phyloP scores from a whole-genome alignment of 208 protist genomes.

The Trypanosoma platydactyli region DNA sequence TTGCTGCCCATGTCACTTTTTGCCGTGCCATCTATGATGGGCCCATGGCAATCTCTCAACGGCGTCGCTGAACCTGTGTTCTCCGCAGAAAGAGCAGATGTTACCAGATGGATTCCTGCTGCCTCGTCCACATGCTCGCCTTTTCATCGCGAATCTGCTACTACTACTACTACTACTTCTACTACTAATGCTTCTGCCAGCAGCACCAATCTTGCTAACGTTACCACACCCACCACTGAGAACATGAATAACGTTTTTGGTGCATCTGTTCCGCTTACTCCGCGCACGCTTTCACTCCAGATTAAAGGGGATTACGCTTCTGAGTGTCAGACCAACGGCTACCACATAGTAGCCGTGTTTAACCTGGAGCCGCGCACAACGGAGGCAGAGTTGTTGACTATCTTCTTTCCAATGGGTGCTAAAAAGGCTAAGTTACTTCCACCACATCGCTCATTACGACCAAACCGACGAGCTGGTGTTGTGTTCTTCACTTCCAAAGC shows the following conservation, averaged over 20 bases:
- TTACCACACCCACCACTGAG: neutral
- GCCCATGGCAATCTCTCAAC: neutral
- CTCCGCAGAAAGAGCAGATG: neutral
- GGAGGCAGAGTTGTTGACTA: conserved; percentile 48
- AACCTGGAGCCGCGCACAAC: conserved; percentile 75
- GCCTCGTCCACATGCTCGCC: neutral
- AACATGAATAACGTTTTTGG: too few relatives aligned
- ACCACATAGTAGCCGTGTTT: conserved; percentile 76
- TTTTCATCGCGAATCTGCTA: neutral
- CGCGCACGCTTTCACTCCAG: conserved; percentile 32
- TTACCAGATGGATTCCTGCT: conserved; percentile 2
- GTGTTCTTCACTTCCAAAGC: conserved; percentile 73
- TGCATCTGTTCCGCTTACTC: conserved; percentile 10
- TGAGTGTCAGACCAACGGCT: conserved; percentile 29
- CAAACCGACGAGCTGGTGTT: conserved; percentile 57
- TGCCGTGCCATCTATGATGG: conserved; percentile 27
- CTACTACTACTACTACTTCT: neutral
- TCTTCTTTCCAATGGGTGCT: conserved; percentile 79
- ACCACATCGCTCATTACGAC: conserved; percentile 31
- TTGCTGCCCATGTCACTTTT: conserved; percentile 16
- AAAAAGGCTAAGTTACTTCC: conserved; percentile 55
- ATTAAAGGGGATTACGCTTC: conserved; percentile 40
- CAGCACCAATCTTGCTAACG: neutral
- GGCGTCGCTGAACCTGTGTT: neutral
- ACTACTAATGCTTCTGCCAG: too few relatives aligned